Base-by-base conservation (phyloP, 2,329 filamentous ascomycete species). In the Chaetomiaceae sp. region DNA sequence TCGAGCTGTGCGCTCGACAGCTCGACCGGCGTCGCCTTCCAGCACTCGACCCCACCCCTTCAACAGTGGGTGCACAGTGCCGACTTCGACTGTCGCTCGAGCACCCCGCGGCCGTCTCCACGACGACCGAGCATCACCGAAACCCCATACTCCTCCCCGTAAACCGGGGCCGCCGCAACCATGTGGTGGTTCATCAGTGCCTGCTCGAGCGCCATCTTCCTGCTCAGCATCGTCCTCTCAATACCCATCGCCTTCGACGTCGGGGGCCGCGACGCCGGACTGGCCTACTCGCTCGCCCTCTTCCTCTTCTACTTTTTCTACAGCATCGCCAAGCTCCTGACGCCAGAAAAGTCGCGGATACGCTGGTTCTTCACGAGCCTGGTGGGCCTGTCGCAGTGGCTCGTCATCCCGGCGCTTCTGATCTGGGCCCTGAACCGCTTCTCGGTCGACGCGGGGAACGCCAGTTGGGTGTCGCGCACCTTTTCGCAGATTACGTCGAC, bases 241-340 rank as follows among this genome's bases (percentile, higher is more conserved):
- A 94, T 99, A 69, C 94, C 94, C 58, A 85, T 99, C 68, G 89
- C 92, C 66, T 97, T 97, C 76, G 94, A 99, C 82, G 92, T 97
- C 66, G 94, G 94, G 69, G 94, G 94, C 58, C 86, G 90, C 66
- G 91, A 94, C 64, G 95, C 91, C 67, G 94, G 94, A 55, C 80
- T 99, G 66, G 92, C 91, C 59, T 97, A 95, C 76, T 96, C 91
- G 68, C 81, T 97, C 50, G 84, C 88, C 44, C 82, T 97, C 51
- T 91, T 92, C 63, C 78, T 81, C 65, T 97, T 95, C 78, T 97
- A 97, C 76, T 87, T 96, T 69, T 72, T 89, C 69, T 91, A 94
- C 73, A 96, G 91, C 53, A 75, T 83, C 59, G 76, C 94, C 61
- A 89, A 88, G 66, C 79, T 96, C 56, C 78, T 84, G 14, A 95